A percentile compares a stretch with the other conserved stretches of the same genome.
phyloP scores from a whole-genome alignment of 179 eudicot genomes.

The Beta macrorhiza region DNA sequence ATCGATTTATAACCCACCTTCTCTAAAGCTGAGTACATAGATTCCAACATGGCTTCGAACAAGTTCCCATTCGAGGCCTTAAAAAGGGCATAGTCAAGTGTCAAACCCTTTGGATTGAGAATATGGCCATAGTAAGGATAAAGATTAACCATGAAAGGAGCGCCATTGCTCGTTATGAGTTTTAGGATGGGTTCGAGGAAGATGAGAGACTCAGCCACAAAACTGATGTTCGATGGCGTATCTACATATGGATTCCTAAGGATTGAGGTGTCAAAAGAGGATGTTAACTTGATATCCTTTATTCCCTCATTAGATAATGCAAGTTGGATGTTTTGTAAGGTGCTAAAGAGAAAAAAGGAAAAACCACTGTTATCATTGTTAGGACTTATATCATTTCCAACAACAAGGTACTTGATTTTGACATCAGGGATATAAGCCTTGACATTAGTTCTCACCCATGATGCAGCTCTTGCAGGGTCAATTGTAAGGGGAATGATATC shows the following conservation, averaged over 20 bases:
- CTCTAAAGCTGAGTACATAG: slow-evolving; percentile 39
- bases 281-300: slow-evolving; percentile 38
- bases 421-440: slow-evolving; percentile 35
- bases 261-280: slow-evolving; percentile 31
- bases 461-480: slow-evolving; percentile 31
- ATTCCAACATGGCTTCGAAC: slow-evolving; percentile 44
- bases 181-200: slow-evolving; percentile 23
- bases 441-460: slow-evolving; percentile 57
- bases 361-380: neutral
- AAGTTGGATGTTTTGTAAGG: slow-evolving; percentile 34
- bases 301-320: slow-evolving; percentile 39
- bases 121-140: slow-evolving; percentile 33
- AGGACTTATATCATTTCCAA: slow-evolving; percentile 56
- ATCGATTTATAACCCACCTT: slow-evolving; percentile 34
- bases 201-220: neutral
- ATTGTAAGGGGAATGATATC: slow-evolving; percentile 30
- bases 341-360: slow-evolving; percentile 21
- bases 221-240: slow-evolving; percentile 35
- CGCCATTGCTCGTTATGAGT: slow-evolving; percentile 19
- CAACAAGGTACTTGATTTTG: slow-evolving; percentile 50
- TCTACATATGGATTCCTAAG: slow-evolving; percentile 18
- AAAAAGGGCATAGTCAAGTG: slow-evolving; percentile 33
- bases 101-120: neutral
- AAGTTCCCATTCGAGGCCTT: slow-evolving; percentile 24
- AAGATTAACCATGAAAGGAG: slow-evolving; percentile 29